Evolutionary conservation across 805 yeast species (phyloP), one percentile per base, ranked within the genome.

Genomic region (Candida jianshihensis): DNA sequence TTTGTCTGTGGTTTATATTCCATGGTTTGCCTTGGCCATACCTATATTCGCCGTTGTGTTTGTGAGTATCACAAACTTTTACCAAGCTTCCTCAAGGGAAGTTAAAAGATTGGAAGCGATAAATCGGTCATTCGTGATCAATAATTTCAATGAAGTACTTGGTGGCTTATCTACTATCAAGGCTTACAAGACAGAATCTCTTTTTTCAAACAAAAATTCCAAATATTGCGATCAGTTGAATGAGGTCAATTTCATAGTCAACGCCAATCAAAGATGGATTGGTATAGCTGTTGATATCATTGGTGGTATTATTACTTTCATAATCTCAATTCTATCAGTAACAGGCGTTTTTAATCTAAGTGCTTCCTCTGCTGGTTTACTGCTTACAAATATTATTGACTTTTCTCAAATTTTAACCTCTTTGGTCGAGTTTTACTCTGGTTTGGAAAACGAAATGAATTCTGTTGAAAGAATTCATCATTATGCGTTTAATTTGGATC

Each of bases 91-190:
- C 1, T 74, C 85, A 1, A 63, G 90, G 46, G 95, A 85, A 51
- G 66, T 83, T 38, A 85, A 84, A 55, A 71, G 92, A 44, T 59
- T 84, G 38, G 92, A 85, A 53, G 81, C 90, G 5, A 60, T 78
- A 8, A 75, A 75, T 39, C 64, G 90, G 44, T 79, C 89, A 1
- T 64, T 69, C 34, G 82, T 84, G 38, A 79, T 77, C 58, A 70
- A 78, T 46, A 75, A 80, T 43, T 81, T 84, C 53, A 76, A 75
- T 47, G 95, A 85, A 51, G 64, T 77, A 3, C 59, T 84, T 47
- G 68, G 68, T 41, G 94, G 95, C 7, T 56, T 72, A 53, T 57
- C 63, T n/a, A 77, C 84, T 1, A 81, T 84, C 48, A 70, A 75
- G 47, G 69, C 82, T 2, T 85, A 71, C 56, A 56, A 61, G 1